Evolutionary conservation across 2,329 filamentous ascomycete species (phyloP), one percentile per base, ranked within the genome.

Genomic region (Diaporthe citriasiana): DNA sequence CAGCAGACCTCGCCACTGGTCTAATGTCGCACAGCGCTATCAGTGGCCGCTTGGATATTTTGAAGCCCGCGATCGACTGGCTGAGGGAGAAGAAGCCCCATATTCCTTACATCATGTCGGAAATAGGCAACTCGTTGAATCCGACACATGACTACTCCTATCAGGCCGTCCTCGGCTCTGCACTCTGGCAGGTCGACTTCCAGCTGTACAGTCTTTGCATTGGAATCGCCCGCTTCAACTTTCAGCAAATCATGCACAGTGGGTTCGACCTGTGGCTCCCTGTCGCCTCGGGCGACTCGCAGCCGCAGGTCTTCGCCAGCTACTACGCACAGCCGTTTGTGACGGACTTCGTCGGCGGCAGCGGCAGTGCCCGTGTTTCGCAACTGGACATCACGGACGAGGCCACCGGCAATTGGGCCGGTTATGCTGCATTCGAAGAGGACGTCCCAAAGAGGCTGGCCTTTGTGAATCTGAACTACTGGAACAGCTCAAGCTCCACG

Each of bases 321-420:
- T 83, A 78, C 74, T 84, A 83, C 76, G 80, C 82, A 45, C 82
- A 83, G 76, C 82, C 82, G 0, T 81, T 83, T 73, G 76, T 83
- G 22, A 80, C 80, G 4, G 82, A 83, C 75, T 81, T 84, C 71
- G 80, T 83, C 53, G 82, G 82, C 35, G 70, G 71, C 30, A 80
- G 81, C 9, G 80, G 80, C 3, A 78, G 74, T 9, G 80, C 81
- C 4, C 78, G 77, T 17, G 79, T 82, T 9, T 75, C 78, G 12
- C 75, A 78, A 35, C 69, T 75, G 33, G 33, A 72, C 42, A 59
- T 75, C 53, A 74, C 80, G 30, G 75, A 75, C 69, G 72, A 74
- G 69, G 8, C 69, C 3, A 75, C 72, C 8, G 76, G 79, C 9
- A 81, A 82, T 55, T 55, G 80, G 13, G 78, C 79, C 22, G 80